phyloP scores from a whole-genome alignment of 148 eudicot genomes.

The Cornus florida region DNA sequence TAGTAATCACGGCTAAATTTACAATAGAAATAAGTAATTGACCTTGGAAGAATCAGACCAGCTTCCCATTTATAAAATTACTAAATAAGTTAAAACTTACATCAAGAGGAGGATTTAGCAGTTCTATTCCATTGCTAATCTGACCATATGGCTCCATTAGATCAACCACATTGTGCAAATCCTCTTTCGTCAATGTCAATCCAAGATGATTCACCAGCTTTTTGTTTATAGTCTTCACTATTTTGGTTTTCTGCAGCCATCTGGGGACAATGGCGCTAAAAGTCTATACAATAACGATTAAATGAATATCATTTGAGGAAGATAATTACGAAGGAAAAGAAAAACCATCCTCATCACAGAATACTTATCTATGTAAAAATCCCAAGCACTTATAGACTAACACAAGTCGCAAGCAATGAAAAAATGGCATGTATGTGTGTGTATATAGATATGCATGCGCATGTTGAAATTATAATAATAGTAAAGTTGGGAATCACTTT shows the following conservation, averaged over 20 bases:
- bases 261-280: conserved; percentile 59
- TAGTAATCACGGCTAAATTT: background rate
- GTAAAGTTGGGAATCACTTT: background rate
- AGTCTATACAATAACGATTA: conserved; percentile 51
- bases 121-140: conserved; percentile 76
- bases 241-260: conserved; percentile 69
- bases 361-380: background rate
- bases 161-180: conserved; percentile 76
- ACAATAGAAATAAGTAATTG: background rate
- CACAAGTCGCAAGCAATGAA: conserved; percentile 3
- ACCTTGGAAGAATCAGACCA: background rate
- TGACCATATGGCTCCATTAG: conserved; percentile 95
- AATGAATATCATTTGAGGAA: background rate
- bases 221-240: conserved; percentile 57
- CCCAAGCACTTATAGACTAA: background rate
- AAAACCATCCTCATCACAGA: background rate
- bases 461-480: background rate
- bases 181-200: conserved; percentile 73
- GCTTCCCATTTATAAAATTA: background rate
- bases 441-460: background rate
- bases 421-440: background rate
- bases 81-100: conserved; percentile 42
- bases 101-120: conserved; percentile 72
- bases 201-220: conserved; percentile 85
- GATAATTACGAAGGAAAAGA: background rate